These are phyloP conservation scores for Xylaria arbuscula DNA, from an alignment of 2,329 filamentous ascomycete species.

Conservation along the genomic window DNA sequence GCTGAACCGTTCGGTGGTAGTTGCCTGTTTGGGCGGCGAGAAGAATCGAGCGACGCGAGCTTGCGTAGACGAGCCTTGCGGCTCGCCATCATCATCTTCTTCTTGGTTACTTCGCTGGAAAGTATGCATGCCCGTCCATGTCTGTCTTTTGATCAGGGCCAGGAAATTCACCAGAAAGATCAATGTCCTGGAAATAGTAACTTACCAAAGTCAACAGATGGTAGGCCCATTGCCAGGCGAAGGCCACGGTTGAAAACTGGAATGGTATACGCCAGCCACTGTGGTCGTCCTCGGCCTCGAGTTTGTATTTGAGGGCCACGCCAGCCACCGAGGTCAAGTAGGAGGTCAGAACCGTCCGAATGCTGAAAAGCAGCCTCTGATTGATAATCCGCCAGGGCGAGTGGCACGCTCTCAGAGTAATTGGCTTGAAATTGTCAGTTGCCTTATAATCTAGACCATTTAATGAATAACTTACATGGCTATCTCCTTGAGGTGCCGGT, in stretches of 20 bases:
- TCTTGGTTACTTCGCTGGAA: slow-evolving; percentile 57
- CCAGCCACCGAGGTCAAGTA: slow-evolving; percentile 57
- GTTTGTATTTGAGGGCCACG: slow-evolving; percentile 60
- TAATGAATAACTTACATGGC: slow-evolving; percentile 47
- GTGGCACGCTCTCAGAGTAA: slow-evolving; percentile 63
- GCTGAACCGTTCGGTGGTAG: slow-evolving; percentile 57
- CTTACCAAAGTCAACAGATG: slow-evolving; percentile 61
- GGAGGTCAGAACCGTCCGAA: slow-evolving; percentile 57
- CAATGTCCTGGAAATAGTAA: slow-evolving; percentile 24
- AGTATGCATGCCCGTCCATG: slow-evolving; percentile 65
- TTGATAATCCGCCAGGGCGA: slow-evolving; percentile 62
- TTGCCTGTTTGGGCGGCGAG: slow-evolving; percentile 58
- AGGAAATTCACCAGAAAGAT: background rate
- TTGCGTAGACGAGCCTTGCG: slow-evolving; percentile 51
- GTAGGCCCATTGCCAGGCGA: slow-evolving; percentile 57
- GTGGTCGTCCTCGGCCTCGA: slow-evolving; percentile 54
- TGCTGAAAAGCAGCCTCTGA: slow-evolving; percentile 58
- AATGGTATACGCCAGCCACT: slow-evolving; percentile 59
- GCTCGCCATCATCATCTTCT: slow-evolving; percentile 42
- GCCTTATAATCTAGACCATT: background rate
- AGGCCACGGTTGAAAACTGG: slow-evolving; percentile 61
- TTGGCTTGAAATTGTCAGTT: slow-evolving; percentile 57
- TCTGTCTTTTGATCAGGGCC: slow-evolving; percentile 48
- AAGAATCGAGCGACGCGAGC: slow-evolving; percentile 54
- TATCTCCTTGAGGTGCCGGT: slow-evolving; percentile 43